Percentiles rank a stretch among this genome's conserved stretches.
phyloP scores from a whole-genome alignment of 306 rosid species.

The Bauhinia variegata region DNA sequence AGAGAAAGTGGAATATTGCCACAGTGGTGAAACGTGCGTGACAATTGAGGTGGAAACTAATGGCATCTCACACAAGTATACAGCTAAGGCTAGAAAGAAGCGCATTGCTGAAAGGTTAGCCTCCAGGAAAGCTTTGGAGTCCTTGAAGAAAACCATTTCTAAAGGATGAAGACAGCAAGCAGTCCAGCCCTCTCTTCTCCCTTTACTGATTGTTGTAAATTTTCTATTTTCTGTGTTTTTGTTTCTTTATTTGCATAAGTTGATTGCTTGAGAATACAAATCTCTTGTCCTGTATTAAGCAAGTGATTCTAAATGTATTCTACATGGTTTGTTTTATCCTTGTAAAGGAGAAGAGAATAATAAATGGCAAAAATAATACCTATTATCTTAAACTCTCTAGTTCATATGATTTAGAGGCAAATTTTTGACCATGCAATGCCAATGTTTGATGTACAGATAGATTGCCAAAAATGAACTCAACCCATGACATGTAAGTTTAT shows the following conservation, averaged over 20 bases:
- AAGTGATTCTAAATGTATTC: not conserved
- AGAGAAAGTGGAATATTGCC: not conserved
- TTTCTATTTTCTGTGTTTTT: conserved; percentile 9
- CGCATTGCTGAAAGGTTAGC: conserved; percentile 46
- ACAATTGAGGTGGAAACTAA: conserved; percentile 55
- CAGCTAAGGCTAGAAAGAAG: conserved; percentile 28
- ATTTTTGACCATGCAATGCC: too few relatives aligned
- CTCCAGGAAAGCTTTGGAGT: conserved; percentile 48
- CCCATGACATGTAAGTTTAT: too few relatives aligned
- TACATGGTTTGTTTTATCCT: not conserved
- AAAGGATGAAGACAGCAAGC: not conserved
- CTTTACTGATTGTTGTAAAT: too few relatives aligned
- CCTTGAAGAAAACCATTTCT: conserved; percentile 40
- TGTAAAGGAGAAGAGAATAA: too few relatives aligned
- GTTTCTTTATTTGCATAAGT: conserved; percentile 5
- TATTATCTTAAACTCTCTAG: too few relatives aligned
- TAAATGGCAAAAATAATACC: too few relatives aligned
- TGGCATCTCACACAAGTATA: conserved; percentile 27
- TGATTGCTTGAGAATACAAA: not conserved
- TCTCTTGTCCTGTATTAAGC: not conserved
- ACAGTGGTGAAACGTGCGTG: conserved; percentile 23
- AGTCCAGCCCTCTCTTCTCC: too few relatives aligned
- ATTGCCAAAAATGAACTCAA: too few relatives aligned
- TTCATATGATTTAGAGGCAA: too few relatives aligned
- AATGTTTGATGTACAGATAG: too few relatives aligned